A percentile compares a stretch with the other conserved stretches of the same genome.
Evolutionary conservation across 148 eudicot genomes (phyloP).

Genomic region (Vaccinium vitisidaea): DNA sequence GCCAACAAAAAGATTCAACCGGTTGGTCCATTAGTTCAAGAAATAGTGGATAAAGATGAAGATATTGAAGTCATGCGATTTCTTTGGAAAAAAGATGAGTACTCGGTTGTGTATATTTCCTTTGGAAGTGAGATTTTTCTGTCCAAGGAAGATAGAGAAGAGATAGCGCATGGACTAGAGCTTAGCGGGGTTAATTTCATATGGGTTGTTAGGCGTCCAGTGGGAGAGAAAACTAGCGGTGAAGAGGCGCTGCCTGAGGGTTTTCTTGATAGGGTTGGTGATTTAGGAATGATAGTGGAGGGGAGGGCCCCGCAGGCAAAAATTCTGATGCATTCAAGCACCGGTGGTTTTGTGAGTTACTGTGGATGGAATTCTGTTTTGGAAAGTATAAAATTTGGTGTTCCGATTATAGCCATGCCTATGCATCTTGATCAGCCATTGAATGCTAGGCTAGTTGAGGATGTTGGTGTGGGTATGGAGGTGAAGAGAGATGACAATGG

Average conservation of each 20-base stretch:
- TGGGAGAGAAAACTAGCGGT: no score
- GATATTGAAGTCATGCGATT: conserved; percentile 18
- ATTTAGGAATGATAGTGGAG: no score
- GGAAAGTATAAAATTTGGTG: conserved; percentile 23
- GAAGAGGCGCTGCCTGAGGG: no score
- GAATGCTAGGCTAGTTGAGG: conserved; percentile 29
- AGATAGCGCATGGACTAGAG: conserved; percentile 31
- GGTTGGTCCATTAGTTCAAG: conserved; percentile 25
- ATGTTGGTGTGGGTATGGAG: conserved; percentile 28
- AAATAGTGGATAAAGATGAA: not conserved
- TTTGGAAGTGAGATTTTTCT: conserved; percentile 34
- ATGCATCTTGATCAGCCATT: conserved; percentile 35
- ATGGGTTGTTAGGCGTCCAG: conserved; percentile 14
- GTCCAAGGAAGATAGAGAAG: conserved; percentile 20
- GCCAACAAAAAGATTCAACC: conserved; percentile 16
- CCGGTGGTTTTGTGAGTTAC: conserved; percentile 37
- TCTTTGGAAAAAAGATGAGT: conserved; percentile 19
- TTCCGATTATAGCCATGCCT: conserved; percentile 29
- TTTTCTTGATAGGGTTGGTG: no score
- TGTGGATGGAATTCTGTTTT: conserved; percentile 36
- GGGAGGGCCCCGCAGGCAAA: no score
- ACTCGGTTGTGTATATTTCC: conserved; percentile 21
- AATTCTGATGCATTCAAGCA: conserved; percentile 16
- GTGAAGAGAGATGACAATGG: conserved; percentile 17
- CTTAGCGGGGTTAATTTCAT: conserved; percentile 24